These are phyloP conservation scores for Claviceps paspali DNA, from an alignment of 2,329 filamentous ascomycete species.

Conservation along the genomic window DNA sequence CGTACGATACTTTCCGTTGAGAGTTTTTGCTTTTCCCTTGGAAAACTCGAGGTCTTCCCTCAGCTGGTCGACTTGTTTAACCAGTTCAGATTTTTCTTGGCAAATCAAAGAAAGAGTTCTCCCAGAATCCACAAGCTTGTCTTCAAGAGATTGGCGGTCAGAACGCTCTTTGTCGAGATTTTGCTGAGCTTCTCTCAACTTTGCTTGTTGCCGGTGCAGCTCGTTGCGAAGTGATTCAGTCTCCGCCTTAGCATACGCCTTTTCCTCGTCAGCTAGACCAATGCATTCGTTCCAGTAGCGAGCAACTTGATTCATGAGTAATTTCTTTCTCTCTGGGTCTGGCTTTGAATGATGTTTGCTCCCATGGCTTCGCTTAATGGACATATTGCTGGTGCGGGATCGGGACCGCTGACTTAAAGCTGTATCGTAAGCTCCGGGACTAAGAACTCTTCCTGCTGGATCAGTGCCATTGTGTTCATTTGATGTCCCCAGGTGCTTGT, in stretches of 20 bases:
- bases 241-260: conserved; percentile 11
- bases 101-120: conserved; percentile 10
- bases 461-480: conserved; percentile 1
- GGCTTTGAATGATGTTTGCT: conserved; percentile 7
- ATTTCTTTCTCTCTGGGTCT: conserved; percentile 13
- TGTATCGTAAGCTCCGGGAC: background rate
- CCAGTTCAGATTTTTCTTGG: conserved; percentile 13
- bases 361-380: conserved; percentile 13
- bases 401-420: conserved; percentile 10
- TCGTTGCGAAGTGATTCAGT: conserved; percentile 14
- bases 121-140: conserved; percentile 12
- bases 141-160: conserved; percentile 12
- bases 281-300: conserved; percentile 21
- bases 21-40: conserved; percentile 7
- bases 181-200: conserved; percentile 9
- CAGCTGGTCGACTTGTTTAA: conserved; percentile 14
- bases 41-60: conserved; percentile 13
- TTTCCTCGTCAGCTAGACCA: conserved; percentile 16
- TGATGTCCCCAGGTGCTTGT: background rate
- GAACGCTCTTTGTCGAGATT: conserved; percentile 9
- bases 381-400: conserved; percentile 18
- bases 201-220: conserved; percentile 8
- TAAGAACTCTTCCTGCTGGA: background rate
- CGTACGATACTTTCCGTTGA: conserved; percentile 19
- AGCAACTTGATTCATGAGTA: conserved; percentile 18